Evolutionary conservation across 2,329 filamentous ascomycete genomes (phyloP), one percentile per base, ranked within the genome.

Genomic region (Elsinoe batatas): DNA sequence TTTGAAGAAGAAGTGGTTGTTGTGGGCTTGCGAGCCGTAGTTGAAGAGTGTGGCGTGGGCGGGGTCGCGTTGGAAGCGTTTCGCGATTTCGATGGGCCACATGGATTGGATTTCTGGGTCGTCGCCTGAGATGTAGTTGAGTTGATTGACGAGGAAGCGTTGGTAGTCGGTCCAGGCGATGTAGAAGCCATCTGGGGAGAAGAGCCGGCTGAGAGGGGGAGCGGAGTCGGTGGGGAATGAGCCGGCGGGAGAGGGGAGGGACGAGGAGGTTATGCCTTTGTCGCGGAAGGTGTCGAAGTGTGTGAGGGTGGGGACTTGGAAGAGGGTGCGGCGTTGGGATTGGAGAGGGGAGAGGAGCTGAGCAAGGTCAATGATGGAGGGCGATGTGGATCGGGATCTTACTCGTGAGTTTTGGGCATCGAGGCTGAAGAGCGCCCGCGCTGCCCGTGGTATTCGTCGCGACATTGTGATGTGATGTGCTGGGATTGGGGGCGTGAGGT

Each of bases 11-110:
- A 89, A 85, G 69, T 83, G 79, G 71, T 83, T 96, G 81, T 97
- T 97, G 79, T 88, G 86, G 56, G 89, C 88, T 87, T 95, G 95
- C 64, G 88, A 95, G 70, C 93, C 93, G 70, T 94, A 82, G 80
- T 97, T 98, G 83, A 98, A 98, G 68, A 85, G 76, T 63, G 84
- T 78, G 40, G 93, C 93, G 60, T 80, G 77, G 62, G 78, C 77
- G 43, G 91, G 85, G 65, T 93, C 81, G 70, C 90, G 88, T 58
- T 91, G 87, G 58, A 85, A 85, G 65, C 82, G 77, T 81, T 86
- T 89, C 62, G 54, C 50, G 12, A 56, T 17, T 33, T 44, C 33
- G 20, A 38, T 44, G 22, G 59, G 56, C 26, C 26, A 51, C 54
- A 56, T 37, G 20, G 37, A 13, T 26, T 36, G 38, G 17, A 53